phyloP scores from a whole-genome alignment of 441 rosid species.

The Euphorbia celastroides region DNA sequence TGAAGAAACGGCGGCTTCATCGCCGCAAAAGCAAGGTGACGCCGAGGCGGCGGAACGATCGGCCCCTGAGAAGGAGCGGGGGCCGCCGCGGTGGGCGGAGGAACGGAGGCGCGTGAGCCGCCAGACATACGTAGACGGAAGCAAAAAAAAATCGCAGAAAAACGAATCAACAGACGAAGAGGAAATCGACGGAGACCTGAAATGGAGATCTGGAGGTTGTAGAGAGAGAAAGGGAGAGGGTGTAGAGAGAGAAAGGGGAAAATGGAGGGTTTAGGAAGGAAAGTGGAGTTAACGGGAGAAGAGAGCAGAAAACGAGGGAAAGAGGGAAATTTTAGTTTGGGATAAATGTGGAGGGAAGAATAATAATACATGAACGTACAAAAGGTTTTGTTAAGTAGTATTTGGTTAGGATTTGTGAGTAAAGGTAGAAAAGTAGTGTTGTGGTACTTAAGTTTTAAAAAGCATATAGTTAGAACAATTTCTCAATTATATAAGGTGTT shows the following conservation, averaged over 20 bases:
- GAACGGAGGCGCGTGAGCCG: constrained; percentile 40
- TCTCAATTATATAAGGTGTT: no score
- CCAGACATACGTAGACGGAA: constrained; percentile 39
- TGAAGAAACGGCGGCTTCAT: constrained; percentile 68
- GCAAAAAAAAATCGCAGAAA: neutral
- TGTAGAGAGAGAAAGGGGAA: neutral
- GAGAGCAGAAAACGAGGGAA: constrained; percentile 71
- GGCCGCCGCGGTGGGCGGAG: constrained; percentile 32
- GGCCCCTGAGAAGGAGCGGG: constrained; percentile 27
- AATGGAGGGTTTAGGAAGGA: constrained; percentile 9
- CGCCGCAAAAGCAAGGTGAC: constrained; percentile 71
- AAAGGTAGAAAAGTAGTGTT: no score
- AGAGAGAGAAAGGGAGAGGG: constrained; percentile 16
- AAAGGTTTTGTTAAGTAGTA: no score
- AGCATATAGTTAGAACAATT: no score
- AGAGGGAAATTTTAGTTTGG: constrained; percentile 72
- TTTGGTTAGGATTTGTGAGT: no score
- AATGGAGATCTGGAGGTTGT: constrained; percentile 8
- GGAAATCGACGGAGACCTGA: neutral
- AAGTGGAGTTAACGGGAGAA: constrained; percentile 12
- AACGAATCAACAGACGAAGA: no score
- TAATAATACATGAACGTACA: constrained; percentile 9
- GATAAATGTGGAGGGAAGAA: constrained; percentile 94
- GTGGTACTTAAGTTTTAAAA: no score
- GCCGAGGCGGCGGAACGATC: constrained; percentile 61